Evolutionary conservation across 2,329 filamentous ascomycete species (phyloP).

Genomic region (Cordyceps militaris): DNA sequence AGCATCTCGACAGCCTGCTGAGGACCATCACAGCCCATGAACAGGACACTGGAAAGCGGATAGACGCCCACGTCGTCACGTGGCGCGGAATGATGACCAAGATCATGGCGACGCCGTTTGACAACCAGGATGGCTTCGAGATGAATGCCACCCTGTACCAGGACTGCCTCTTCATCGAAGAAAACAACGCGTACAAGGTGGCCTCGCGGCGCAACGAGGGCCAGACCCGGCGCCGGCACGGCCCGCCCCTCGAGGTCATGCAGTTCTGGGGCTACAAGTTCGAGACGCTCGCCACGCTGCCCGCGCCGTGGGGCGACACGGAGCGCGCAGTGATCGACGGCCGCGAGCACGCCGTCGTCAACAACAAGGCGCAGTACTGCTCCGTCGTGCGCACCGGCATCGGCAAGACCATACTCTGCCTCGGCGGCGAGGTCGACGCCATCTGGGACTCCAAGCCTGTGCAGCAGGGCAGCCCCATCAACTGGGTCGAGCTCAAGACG

Average conservation of each 20-base stretch:
- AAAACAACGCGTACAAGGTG: constrained; percentile 70
- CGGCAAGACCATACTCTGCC: constrained; percentile 63
- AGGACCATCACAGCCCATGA: constrained; percentile 70
- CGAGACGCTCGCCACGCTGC: constrained; percentile 74
- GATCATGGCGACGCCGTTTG: constrained; percentile 82
- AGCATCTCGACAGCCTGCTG: constrained; percentile 80
- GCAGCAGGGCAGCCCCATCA: constrained; percentile 59
- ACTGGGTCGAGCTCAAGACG: constrained; percentile 96
- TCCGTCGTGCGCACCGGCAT: constrained; percentile 87
- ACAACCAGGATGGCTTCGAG: constrained; percentile 78
- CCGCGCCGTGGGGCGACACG: constrained; percentile 65
- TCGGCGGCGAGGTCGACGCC: constrained; percentile 92
- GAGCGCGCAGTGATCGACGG: constrained; percentile 71
- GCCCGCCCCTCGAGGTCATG: constrained; percentile 69
- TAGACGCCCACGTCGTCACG: constrained; percentile 74
- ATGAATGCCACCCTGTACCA: constrained; percentile 94
- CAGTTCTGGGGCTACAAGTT: constrained; percentile 98
- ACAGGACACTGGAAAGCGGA: constrained; percentile 55
- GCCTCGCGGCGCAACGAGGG: constrained; percentile 51
- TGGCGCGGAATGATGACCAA: constrained; percentile 99
- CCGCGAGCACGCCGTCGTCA: constrained; percentile 64
- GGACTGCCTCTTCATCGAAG: constrained; percentile 74
- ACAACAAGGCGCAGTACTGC: constrained; percentile 92
- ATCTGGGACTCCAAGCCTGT: constrained; percentile 78
- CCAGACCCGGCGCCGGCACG: constrained; percentile 19